Base-by-base conservation (phyloP, 192 early-diverging fungal species). In the Podila clonocystis region DNA sequence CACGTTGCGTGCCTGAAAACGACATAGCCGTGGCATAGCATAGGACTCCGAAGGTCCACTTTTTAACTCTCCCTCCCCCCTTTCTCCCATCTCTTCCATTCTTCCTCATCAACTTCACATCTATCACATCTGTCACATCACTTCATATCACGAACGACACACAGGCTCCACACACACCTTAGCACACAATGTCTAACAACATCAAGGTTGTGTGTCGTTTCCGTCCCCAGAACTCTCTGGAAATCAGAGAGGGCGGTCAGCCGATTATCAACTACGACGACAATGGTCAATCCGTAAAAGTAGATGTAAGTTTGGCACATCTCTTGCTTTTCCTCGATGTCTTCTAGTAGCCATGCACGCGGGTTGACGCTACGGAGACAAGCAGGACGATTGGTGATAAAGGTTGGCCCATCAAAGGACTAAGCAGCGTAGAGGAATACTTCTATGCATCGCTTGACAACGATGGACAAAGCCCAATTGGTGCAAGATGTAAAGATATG, bases 131-230 rank as follows among this genome's bases (percentile, higher is more conserved):
- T 36, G 15, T 17, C 50, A n/a, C 9, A 19, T 52, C 50, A 52
- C 17, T 5, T n/a, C n/a, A 55, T 2, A 55, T n/a, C n/a, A n/a
- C n/a, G 7, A 55, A 24, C 52, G 31, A 58, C 33, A 22, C 29
- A 20, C 31, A 28, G 24, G 57, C 29, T 5, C 34, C 22, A 33
- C 62, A 63, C 62, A 19, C 24, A 24, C 22, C 9, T 63, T 19
- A 30, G 17, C 24, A 19, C 55, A 67, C 29, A 62, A 80, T 80
- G 77, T 80, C 77, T 55, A 95, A 93, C 82, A 97, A 95, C 83
- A 98, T 99, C 87, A 94, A 94, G 83, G 98, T 99, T 70, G 94
- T 99, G 69, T 97, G 95, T 88, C 93, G 98, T 62, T 98, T 99
- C 86, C 91, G 97, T 62, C 98, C 98, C 62, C 95, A 97, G 77